phyloP scores from a whole-genome alignment of 2,329 filamentous ascomycete genomes.

The Zarea fungicola region DNA sequence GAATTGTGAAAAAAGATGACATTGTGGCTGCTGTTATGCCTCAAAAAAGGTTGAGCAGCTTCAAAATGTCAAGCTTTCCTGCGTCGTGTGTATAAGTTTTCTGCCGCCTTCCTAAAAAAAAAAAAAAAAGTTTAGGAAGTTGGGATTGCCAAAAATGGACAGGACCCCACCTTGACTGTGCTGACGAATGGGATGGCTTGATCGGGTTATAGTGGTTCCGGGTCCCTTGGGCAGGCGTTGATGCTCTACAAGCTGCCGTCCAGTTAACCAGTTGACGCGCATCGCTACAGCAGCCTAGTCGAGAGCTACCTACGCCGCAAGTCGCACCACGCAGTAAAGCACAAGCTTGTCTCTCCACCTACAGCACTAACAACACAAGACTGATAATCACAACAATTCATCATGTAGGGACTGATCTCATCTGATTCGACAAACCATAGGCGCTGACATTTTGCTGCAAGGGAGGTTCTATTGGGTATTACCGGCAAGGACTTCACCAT shows the following conservation, averaged over 20 bases:
- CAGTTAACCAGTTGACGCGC: slow-evolving; percentile 19
- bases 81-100: slow-evolving; percentile 22
- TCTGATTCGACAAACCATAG: background rate
- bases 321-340: slow-evolving; percentile 10
- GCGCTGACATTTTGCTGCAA: slow-evolving; percentile 30
- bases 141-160: slow-evolving; percentile 15
- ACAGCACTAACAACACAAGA: slow-evolving; percentile 2
- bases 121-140: slow-evolving; percentile 36
- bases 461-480: slow-evolving; percentile 97
- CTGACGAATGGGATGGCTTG: slow-evolving; percentile 21
- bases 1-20: slow-evolving; percentile 95
- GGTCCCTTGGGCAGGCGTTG: no score
- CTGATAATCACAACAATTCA: slow-evolving; percentile 8
- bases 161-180: slow-evolving; percentile 14
- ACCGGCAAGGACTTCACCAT: slow-evolving; percentile 99
- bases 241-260: no score
- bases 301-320: slow-evolving; percentile 7
- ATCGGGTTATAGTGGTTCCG: slow-evolving; percentile 29
- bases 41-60: slow-evolving; percentile 6
- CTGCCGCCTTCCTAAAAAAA: slow-evolving; percentile 20
- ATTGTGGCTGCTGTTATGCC: slow-evolving; percentile 41
- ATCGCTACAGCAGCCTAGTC: slow-evolving; percentile 18
- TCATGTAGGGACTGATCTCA: slow-evolving; percentile 10
- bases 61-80: slow-evolving; percentile 10
- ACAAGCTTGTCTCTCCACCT: slow-evolving; percentile 16